phyloP scores from a whole-genome alignment of 768 basidiomycete species.

The Kwoniella heveanensis region DNA sequence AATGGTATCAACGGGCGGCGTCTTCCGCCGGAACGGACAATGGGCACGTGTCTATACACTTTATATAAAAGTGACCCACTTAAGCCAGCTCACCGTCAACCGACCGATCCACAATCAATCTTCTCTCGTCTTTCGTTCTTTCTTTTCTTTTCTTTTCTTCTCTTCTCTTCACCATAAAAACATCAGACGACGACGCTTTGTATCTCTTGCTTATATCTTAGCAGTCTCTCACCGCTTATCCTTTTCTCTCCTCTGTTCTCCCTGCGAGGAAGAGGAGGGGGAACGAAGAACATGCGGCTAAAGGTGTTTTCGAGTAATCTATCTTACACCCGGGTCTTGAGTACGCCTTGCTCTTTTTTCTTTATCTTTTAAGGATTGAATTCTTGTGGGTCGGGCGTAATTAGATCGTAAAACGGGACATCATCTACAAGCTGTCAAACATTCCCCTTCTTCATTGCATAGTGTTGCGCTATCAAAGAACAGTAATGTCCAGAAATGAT shows the following conservation, averaged over 20 bases:
- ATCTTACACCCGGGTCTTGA: slow-evolving; percentile 37
- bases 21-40: background rate
- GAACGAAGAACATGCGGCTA: background rate
- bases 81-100: no score
- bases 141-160: slow-evolving; percentile 6
- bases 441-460: no score
- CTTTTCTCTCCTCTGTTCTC: slow-evolving; percentile 1
- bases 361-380: background rate
- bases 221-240: slow-evolving; percentile 51
- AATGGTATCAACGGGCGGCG: no score
- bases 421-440: no score
- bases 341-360: slow-evolving; percentile 45
- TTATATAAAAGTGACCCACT: no score
- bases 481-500: no score
- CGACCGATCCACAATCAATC: background rate
- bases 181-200: slow-evolving; percentile 52
- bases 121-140: background rate
- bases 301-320: slow-evolving; percentile 18
- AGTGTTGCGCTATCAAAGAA: no score
- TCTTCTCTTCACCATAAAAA: slow-evolving; percentile 14
- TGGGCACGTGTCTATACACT: no score
- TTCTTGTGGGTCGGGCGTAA: slow-evolving; percentile 50
- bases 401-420: slow-evolving; percentile 39
- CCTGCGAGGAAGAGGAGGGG: background rate
- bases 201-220: slow-evolving; percentile 27